Conservation (phyloP, 2,329 filamentous ascomycete genomes). For the Xylaria sp. region DNA sequence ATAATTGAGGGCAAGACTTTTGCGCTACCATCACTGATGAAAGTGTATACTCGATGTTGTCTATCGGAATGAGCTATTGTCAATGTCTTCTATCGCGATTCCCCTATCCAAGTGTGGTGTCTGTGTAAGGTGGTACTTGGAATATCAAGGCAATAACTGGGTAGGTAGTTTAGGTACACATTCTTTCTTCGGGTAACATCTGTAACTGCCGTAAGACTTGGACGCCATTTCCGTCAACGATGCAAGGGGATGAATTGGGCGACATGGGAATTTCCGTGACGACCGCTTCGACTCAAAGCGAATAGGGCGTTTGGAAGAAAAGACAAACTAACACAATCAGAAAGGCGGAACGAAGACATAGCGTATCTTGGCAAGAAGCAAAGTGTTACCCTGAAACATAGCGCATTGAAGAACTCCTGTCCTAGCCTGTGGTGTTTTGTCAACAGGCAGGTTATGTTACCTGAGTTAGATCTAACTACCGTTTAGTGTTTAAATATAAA, state of each 20-base stretch:
- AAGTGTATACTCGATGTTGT: not conserved
- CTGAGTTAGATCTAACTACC: not conserved
- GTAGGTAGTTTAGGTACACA: no score
- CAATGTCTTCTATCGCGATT: not conserved
- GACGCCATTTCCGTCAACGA: not conserved
- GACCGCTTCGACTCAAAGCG: not conserved
- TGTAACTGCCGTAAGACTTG: not conserved
- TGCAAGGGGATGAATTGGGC: not conserved
- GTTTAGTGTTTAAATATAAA: not conserved
- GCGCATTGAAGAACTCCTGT: constrained; percentile 10
- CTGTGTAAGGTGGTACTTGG: no score
- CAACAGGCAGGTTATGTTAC: constrained; percentile 4
- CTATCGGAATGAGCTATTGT: not conserved
- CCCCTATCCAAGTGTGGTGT: no score
- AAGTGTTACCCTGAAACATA: not conserved
- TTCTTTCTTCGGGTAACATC: not conserved
- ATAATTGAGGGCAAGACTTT: not conserved
- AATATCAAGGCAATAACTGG: no score
- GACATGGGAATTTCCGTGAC: not conserved
- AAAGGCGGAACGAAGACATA: constrained; percentile 51
- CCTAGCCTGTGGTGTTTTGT: not conserved
- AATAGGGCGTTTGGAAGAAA: constrained; percentile 66
- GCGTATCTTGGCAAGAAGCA: not conserved
- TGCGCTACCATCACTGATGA: not conserved
- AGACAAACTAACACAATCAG: no score